Conservation (phyloP, 192 early-diverging fungal genomes). For the Geranomyces michiganensis region DNA sequence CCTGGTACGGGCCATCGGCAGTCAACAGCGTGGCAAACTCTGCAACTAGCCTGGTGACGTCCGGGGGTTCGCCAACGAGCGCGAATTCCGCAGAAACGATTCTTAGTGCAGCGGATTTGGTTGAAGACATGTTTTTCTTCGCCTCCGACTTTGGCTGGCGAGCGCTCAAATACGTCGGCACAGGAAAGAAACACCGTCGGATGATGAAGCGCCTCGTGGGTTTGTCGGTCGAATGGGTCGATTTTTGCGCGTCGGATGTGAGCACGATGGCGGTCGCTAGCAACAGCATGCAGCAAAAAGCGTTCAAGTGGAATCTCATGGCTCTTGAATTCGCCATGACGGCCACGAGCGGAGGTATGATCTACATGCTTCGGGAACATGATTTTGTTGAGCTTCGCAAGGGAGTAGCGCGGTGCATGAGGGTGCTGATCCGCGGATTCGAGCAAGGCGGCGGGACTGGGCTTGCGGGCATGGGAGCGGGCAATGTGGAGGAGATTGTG, state of each 20-base stretch:
- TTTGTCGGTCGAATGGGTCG: constrained; percentile 84
- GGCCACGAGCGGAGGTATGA: constrained; percentile 71
- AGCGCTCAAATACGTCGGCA: constrained; percentile 61
- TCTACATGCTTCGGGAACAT: constrained; percentile 66
- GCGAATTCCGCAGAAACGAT: constrained; percentile 32
- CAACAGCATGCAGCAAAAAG: constrained; percentile 47
- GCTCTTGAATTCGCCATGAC: constrained; percentile 84
- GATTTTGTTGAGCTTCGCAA: constrained; percentile 73
- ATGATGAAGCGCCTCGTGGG: constrained; percentile 69
- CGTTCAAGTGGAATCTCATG: constrained; percentile 75
- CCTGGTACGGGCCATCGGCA: not conserved
- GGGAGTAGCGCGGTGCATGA: constrained; percentile 78
- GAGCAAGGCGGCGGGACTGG: constrained; percentile 48
- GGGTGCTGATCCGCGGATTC: constrained; percentile 79
- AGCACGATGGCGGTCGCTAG: constrained; percentile 46
- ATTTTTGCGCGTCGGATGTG: constrained; percentile 77
- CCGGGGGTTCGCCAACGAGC: not conserved
- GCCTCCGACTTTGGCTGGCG: constrained; percentile 71
- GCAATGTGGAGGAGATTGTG: constrained; percentile 21
- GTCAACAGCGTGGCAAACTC: not conserved
- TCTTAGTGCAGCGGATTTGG: constrained; percentile 50
- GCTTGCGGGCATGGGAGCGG: constrained; percentile 5
- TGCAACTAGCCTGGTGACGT: not conserved
- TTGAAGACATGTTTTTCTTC: constrained; percentile 74
- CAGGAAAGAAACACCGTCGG: constrained; percentile 53